These are phyloP conservation scores for Beauveria medogensis DNA, from an alignment of 2,329 filamentous ascomycete species.

Conservation along the genomic window DNA sequence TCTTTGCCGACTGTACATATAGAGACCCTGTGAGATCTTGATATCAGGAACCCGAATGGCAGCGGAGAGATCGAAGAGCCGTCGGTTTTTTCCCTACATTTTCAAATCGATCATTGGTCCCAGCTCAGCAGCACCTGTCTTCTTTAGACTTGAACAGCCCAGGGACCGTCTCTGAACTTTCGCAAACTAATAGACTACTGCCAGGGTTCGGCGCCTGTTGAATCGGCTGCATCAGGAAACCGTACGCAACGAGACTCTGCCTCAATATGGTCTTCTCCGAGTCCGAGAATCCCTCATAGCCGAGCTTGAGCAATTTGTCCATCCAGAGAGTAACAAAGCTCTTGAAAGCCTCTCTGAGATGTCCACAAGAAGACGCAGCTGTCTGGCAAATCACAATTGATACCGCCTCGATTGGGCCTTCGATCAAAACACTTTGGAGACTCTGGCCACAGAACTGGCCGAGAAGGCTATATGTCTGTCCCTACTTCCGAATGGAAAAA, in stretches of 20 bases:
- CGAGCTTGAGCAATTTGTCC: constrained; percentile 62
- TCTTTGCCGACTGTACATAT: constrained; percentile 65
- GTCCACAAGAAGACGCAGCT: constrained; percentile 54
- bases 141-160: constrained; percentile 59
- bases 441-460: constrained; percentile 28
- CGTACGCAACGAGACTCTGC: constrained; percentile 67
- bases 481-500: constrained; percentile 13
- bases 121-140: constrained; percentile 53
- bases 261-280: constrained; percentile 54
- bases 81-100: constrained; percentile 62
- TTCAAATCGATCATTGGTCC: constrained; percentile 63
- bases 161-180: constrained; percentile 63
- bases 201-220: constrained; percentile 57
- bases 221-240: constrained; percentile 65
- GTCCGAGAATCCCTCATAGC: constrained; percentile 64
- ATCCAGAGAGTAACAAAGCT: constrained; percentile 55
- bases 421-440: constrained; percentile 53
- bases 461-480: constrained; percentile 12
- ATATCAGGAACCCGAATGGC: constrained; percentile 57
- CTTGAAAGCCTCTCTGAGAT: constrained; percentile 54
- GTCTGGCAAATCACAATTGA: constrained; percentile 50
- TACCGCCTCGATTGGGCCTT: constrained; percentile 49
- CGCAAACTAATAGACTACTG: constrained; percentile 61
- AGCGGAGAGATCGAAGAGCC: constrained; percentile 52
- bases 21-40: constrained; percentile 59